These are phyloP conservation scores for Populus hybrid DNA, from an alignment of 441 rosid species.

Conservation along the genomic window DNA sequence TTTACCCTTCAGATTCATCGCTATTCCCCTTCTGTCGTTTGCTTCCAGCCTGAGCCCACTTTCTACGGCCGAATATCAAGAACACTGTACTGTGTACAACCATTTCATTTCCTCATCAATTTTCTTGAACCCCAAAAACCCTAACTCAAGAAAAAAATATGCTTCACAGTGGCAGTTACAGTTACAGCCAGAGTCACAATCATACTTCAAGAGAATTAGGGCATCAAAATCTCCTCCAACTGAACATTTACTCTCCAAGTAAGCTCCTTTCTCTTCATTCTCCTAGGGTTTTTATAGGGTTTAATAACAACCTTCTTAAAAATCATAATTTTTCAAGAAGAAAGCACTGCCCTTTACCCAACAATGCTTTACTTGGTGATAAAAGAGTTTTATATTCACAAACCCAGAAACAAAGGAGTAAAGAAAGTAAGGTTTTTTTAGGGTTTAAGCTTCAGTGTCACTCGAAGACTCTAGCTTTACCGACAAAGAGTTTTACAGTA, in stretches of 20 bases:
- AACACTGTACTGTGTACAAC: too few relatives aligned
- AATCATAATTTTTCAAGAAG: constrained; percentile 11
- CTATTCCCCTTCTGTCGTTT: neutral
- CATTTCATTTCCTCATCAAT: neutral
- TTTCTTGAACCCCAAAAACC: neutral
- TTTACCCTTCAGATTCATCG: neutral
- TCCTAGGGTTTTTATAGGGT: constrained; percentile 34
- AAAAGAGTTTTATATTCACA: neutral
- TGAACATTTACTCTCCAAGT: constrained; percentile 30
- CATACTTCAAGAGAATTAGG: constrained; percentile 33
- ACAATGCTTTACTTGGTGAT: constrained; percentile 4
- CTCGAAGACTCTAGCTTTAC: constrained; percentile 35
- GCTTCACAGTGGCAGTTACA: constrained; percentile 14
- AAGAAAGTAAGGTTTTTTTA: constrained; percentile 29
- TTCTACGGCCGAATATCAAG: neutral
- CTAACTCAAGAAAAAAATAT: neutral
- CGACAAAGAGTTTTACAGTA: constrained; percentile 34
- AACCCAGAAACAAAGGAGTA: constrained; percentile 19
- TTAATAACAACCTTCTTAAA: constrained; percentile 15
- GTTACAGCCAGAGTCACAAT: constrained; percentile 17
- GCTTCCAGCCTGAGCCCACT: neutral
- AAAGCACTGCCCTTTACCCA: constrained; percentile 7
- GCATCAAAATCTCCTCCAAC: constrained; percentile 27
- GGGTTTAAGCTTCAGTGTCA: constrained; percentile 53
- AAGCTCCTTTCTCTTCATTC: constrained; percentile 31